Evolutionary conservation across 768 basidiomycete species (phyloP), one percentile per base, ranked within the genome.

Genomic region (Tylopilus subfusipes): DNA sequence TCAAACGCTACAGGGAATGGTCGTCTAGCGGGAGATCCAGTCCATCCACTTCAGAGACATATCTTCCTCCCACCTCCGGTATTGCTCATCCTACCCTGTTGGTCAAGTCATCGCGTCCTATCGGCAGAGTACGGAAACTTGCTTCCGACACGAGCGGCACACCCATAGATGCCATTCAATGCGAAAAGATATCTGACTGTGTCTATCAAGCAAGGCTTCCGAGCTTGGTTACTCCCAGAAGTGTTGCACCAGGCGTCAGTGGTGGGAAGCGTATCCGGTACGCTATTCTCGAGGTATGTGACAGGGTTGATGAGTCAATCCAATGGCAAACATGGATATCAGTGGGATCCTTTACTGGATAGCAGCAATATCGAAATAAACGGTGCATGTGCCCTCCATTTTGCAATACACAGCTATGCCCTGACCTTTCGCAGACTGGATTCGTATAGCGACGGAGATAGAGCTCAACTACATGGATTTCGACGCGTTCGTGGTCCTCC

Each of bases 331-430:
- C 39, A 30, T 46, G 42, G 11, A 22, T 29, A 2, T 36, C 57
- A 95, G 89, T 95, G 94, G 89, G 79, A 87, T 66, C 88, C 90
- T 1, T 73, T 97, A 14, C 71, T 96, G 47, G 94, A 95, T 61
- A 93, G 90, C 64, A 93, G 90, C 65, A 93, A 94, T 62, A 85
- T 95, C 47, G 90, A 88, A 60, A 90, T 88, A 31, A 76, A 82
- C 56, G 90, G 90, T 90, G 64, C 58, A 60, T 44, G 30, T 30
- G 12, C n/a, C 24, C 3, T 30, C n/a, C 21, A 3, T n/a, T 11
- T 31, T 54, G 46, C 36, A 31, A 53, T 18, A 13, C 10, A 9
- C 4, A n/a, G 31, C 12, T 45, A 24, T 55, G 12, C 3, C 24
- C 55, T 57, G 44, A 64, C 49, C 40, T 48, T 62, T 55, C 36